Conservation (phyloP, 345 rosid species). For the Anacardium occidentale region DNA sequence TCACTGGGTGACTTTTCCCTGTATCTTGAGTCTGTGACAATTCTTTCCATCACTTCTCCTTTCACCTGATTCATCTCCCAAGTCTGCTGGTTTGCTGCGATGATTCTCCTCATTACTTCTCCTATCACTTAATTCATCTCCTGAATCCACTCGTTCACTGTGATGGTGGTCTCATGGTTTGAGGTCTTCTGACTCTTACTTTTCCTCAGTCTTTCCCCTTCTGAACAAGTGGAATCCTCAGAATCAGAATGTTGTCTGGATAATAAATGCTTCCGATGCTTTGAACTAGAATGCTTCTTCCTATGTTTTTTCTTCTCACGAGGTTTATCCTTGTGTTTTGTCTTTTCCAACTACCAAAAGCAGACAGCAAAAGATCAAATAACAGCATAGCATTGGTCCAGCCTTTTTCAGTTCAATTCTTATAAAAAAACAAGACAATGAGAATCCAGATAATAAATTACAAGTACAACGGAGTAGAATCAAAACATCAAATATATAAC, state of each 20-base stretch:
- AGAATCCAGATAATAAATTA: slow-evolving; percentile 3
- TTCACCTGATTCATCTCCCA: slow-evolving; percentile 44
- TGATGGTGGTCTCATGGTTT: no score
- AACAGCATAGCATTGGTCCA: no score
- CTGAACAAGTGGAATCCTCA: slow-evolving; percentile 33
- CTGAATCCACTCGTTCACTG: slow-evolving; percentile 28
- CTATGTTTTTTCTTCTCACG: slow-evolving; percentile 33
- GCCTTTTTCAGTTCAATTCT: no score
- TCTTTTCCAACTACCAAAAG: slow-evolving; percentile 46
- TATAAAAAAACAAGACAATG: no score
- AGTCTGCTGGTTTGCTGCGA: slow-evolving; percentile 23
- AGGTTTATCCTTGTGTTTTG: slow-evolving; percentile 43
- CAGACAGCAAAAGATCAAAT: neutral
- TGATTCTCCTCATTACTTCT: slow-evolving; percentile 31
- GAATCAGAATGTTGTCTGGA: slow-evolving; percentile 32
- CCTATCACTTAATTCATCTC: slow-evolving; percentile 43
- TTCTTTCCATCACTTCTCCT: slow-evolving; percentile 32
- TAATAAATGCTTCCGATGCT: slow-evolving; percentile 47
- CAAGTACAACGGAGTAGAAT: neutral
- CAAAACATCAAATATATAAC: neutral
- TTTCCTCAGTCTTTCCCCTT: slow-evolving; percentile 30
- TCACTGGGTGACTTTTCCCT: slow-evolving; percentile 31
- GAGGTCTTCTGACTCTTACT: slow-evolving; percentile 23
- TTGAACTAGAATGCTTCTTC: slow-evolving; percentile 39
- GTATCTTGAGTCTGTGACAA: slow-evolving; percentile 27